These are phyloP conservation scores for Juncus inflexus DNA, from an alignment of 176 grass and related monocot species.

Conservation along the genomic window DNA sequence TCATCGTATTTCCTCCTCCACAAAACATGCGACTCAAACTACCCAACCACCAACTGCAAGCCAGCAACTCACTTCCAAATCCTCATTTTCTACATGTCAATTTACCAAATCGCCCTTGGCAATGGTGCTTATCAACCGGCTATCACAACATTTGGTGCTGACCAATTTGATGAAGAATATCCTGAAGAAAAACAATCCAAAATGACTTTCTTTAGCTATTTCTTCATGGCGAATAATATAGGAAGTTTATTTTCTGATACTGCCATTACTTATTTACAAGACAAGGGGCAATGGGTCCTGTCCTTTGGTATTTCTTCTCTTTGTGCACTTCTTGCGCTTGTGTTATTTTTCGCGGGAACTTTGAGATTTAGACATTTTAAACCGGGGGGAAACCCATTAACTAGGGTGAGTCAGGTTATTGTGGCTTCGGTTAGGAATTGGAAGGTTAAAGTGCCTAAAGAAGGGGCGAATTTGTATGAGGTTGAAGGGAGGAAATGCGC, in stretches of 20 bases:
- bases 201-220: constrained; percentile 60
- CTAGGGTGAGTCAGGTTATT: constrained; percentile 39
- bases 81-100: constrained; percentile 34
- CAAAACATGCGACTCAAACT: constrained; percentile 29
- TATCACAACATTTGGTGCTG: constrained; percentile 40
- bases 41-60: constrained; percentile 22
- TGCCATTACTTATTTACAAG: constrained; percentile 40
- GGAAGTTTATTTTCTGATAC: constrained; percentile 49
- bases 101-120: constrained; percentile 55
- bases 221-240: constrained; percentile 52
- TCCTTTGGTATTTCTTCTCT: constrained; percentile 37
- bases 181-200: constrained; percentile 32
- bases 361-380: constrained; percentile 37
- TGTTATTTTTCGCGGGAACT: constrained; percentile 35
- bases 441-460: constrained; percentile 8
- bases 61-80: constrained; percentile 22
- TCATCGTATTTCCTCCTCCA: constrained; percentile 35
- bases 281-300: constrained; percentile 37
- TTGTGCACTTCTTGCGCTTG: constrained; percentile 5
- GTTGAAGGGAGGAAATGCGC: constrained; percentile 1
- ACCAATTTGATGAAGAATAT: constrained; percentile 51
- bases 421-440: constrained; percentile 39
- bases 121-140: constrained; percentile 51
- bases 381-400: constrained; percentile 30
- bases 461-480: constrained; percentile 35